A percentile compares a stretch with the other conserved stretches of the same genome.
Conservation (phyloP, 306 rosid species). For the Glycine soja region DNA sequence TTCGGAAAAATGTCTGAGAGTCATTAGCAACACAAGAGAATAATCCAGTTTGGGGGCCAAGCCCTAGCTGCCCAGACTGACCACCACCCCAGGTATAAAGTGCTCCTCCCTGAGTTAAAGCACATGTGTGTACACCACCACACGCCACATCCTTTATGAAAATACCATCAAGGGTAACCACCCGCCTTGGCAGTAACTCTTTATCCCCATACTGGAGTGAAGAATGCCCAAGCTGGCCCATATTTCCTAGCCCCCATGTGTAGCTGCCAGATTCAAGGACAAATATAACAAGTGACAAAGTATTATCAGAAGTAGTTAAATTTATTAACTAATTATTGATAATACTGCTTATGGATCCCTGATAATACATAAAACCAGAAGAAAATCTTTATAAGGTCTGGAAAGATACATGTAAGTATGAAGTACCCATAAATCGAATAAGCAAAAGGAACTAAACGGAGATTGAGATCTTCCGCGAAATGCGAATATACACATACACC, state of each 20-base stretch:
- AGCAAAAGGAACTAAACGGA: slow-evolving; percentile 14
- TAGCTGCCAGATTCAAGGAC: slow-evolving; percentile 62
- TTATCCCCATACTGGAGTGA: slow-evolving; percentile 85
- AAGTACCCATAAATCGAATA: slow-evolving; percentile 2
- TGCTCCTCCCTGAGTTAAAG: slow-evolving; percentile 79
- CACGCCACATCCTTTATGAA: slow-evolving; percentile 70
- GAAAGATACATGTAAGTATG: not conserved
- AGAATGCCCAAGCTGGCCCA: slow-evolving; percentile 99
- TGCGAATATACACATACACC: not conserved
- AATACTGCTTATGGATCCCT: slow-evolving; percentile 7
- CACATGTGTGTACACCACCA: slow-evolving; percentile 93
- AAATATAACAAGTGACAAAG: slow-evolving; percentile 42
- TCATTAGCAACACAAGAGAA: slow-evolving; percentile 75
- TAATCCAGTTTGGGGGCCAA: slow-evolving; percentile 84
- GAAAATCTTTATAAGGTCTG: slow-evolving; percentile 6
- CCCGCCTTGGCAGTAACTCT: slow-evolving; percentile 91
- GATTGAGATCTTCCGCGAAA: not conserved
- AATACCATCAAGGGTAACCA: slow-evolving; percentile 81
- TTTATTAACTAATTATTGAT: not conserved
- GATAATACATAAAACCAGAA: slow-evolving; percentile 9
- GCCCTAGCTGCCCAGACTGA: slow-evolving; percentile 92
- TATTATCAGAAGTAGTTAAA: not conserved
- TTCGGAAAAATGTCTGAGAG: slow-evolving; percentile 66
- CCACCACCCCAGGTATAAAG: slow-evolving; percentile 98
- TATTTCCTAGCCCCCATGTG: slow-evolving; percentile 94